Percentiles rank a stretch among this genome's conserved stretches.
Conservation (phyloP, 202 grass and related monocot species). For the Hordeum pubiflorum region DNA sequence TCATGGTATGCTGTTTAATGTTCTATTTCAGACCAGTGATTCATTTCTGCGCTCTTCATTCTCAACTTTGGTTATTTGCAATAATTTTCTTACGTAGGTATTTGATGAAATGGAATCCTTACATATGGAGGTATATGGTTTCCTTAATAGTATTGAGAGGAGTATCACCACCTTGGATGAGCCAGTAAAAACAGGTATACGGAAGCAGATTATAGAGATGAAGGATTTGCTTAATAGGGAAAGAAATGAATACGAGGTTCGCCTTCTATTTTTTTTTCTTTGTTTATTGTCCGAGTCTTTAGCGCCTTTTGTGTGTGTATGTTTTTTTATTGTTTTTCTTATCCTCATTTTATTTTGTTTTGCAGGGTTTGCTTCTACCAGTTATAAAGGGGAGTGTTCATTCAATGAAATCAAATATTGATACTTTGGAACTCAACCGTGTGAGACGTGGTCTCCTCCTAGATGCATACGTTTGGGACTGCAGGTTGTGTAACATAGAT, state of each 20-base stretch:
- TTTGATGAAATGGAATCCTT: constrained; percentile 47
- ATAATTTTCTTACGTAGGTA: constrained; percentile 49
- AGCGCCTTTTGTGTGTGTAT: neutral
- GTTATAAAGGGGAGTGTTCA: constrained; percentile 36
- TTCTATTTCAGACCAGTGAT: neutral
- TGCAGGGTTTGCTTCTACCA: constrained; percentile 58
- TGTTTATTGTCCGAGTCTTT: constrained; percentile 11
- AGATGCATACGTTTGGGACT: constrained; percentile 73
- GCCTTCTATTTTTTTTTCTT: neutral
- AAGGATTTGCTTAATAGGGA: constrained; percentile 67
- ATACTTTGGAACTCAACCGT: constrained; percentile 75
- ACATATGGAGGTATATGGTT: constrained; percentile 58
- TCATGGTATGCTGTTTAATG: constrained; percentile 43
- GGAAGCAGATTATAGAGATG: constrained; percentile 49
- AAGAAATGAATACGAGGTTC: constrained; percentile 78
- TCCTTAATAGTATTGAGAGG: constrained; percentile 53
- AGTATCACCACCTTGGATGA: constrained; percentile 36
- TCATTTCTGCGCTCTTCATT: constrained; percentile 22
- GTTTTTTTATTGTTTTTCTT: neutral
- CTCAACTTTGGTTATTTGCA: constrained; percentile 4
- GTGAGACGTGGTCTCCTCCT: constrained; percentile 61
- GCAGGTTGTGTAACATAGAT: constrained; percentile 46
- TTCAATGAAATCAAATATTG: constrained; percentile 42
- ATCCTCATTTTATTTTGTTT: neutral
- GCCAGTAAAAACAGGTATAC: constrained; percentile 37